A percentile compares a stretch with the other conserved stretches of the same genome.
phyloP scores from a whole-genome alignment of 352 stramenopile species.

The Phytophthora pluvialis region DNA sequence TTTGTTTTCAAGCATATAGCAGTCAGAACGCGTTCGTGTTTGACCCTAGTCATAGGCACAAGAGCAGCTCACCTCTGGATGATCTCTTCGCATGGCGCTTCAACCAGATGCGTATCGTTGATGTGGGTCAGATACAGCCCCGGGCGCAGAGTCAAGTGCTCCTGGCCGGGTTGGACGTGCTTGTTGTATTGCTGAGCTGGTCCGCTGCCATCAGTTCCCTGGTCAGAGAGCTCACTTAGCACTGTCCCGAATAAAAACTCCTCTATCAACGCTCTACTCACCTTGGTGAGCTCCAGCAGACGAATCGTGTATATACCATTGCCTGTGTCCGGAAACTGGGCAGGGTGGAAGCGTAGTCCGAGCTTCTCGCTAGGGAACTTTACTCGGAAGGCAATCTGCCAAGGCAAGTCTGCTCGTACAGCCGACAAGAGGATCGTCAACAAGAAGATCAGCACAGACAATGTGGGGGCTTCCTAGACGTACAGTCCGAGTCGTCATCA shows the following conservation, averaged over 20 bases:
- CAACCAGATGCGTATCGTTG: slow-evolving; percentile 70
- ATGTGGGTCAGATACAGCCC: slow-evolving; percentile 87
- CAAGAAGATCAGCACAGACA: not conserved
- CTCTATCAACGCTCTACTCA: not conserved
- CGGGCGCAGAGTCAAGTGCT: slow-evolving; percentile 67
- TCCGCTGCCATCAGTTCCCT: slow-evolving; percentile 53
- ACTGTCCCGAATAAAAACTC: not conserved
- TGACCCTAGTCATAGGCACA: not conserved
- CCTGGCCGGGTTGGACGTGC: slow-evolving; percentile 55
- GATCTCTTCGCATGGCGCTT: slow-evolving; percentile 68
- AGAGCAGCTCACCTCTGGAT: slow-evolving; percentile 51
- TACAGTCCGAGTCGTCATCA: slow-evolving; percentile 60
- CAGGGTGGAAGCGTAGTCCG: slow-evolving; percentile 77
- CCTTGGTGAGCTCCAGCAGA: slow-evolving; percentile 77
- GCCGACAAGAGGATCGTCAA: not conserved
- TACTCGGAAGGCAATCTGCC: slow-evolving; percentile 86
- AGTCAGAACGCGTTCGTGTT: not conserved
- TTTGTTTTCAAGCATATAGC: no score
- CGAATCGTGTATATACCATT: slow-evolving; percentile 88
- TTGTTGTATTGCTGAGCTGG: slow-evolving; percentile 80
- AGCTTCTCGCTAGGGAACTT: slow-evolving; percentile 85
- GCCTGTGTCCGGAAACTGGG: slow-evolving; percentile 80
- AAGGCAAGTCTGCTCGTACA: slow-evolving; percentile 56
- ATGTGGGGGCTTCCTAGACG: not conserved
- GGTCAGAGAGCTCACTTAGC: not conserved